Evolutionary conservation across 306 rosid genomes (phyloP).

Genomic region (Vigna angularis): DNA sequence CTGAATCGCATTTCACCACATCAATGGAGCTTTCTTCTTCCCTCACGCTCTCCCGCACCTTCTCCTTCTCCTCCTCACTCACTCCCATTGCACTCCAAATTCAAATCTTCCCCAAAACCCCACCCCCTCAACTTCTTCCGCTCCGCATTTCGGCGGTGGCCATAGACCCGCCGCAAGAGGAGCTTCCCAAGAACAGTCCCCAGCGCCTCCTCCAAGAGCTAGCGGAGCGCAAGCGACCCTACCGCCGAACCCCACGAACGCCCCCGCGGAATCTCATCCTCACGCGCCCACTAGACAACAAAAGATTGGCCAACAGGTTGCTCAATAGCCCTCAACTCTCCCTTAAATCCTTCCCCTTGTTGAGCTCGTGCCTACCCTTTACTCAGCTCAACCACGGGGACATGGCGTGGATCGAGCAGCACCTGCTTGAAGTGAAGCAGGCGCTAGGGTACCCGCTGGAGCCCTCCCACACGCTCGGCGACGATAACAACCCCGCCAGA

Average conservation of each 20-base stretch:
- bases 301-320: constrained; percentile 66
- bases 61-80: constrained; percentile 65
- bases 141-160: constrained; percentile 63
- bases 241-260: constrained; percentile 61
- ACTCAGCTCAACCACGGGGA: constrained; percentile 68
- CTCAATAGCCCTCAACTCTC: constrained; percentile 86
- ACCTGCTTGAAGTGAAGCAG: constrained; percentile 82
- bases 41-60: constrained; percentile 49
- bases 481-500: constrained; percentile 76
- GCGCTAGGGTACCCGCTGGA: constrained; percentile 91
- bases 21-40: constrained; percentile 78
- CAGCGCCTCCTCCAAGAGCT: constrained; percentile 89
- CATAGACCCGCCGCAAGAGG: constrained; percentile 61
- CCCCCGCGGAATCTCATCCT: constrained; percentile 73
- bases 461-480: constrained; percentile 63
- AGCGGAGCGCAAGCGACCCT: constrained; percentile 65
- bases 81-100: constrained; percentile 51
- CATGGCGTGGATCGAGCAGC: constrained; percentile 75
- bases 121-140: constrained; percentile 1
- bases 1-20: neutral
- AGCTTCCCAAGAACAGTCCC: constrained; percentile 75
- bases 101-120: constrained; percentile 37
- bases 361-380: constrained; percentile 83
- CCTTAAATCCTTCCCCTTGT: constrained; percentile 71
- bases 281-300: constrained; percentile 78